Conservation (phyloP, 129 eudicot genomes). For the Cynara cardunculus region DNA sequence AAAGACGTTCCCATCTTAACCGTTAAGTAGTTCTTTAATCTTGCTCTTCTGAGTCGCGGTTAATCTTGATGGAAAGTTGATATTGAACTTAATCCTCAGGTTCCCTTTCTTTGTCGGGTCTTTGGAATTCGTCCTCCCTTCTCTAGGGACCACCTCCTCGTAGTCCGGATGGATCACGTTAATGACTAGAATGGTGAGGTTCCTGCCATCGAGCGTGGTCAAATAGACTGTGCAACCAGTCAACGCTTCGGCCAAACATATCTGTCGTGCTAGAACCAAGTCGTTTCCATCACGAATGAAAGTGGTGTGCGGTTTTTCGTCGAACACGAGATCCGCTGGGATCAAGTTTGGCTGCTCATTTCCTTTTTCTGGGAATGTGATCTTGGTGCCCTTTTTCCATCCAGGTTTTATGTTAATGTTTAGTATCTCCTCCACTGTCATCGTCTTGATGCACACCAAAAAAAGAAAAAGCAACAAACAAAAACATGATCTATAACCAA, state of each 20-base stretch:
- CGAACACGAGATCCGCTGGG: conserved; percentile 45
- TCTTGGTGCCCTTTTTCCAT: conserved; percentile 58
- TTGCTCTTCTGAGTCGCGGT: conserved; percentile 20
- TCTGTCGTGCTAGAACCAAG: conserved; percentile 19
- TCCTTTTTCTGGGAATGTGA: conserved; percentile 57
- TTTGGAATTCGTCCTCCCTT: conserved; percentile 37
- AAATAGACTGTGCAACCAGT: conserved; percentile 26
- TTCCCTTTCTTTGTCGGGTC: conserved; percentile 34
- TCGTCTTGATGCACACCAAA: conserved; percentile 36
- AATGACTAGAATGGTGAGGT: conserved; percentile 18
- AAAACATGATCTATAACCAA: neutral
- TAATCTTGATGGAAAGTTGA: conserved; percentile 29
- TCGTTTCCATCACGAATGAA: conserved; percentile 47
- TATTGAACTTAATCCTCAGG: conserved; percentile 28
- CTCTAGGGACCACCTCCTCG: conserved; percentile 25
- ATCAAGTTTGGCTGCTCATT: conserved; percentile 41
- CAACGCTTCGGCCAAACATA: conserved; percentile 33
- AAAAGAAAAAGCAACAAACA: neutral
- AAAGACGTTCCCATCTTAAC: neutral
- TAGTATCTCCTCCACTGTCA: conserved; percentile 48
- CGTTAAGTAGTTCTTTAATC: conserved; percentile 27
- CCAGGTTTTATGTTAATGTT: conserved; percentile 58
- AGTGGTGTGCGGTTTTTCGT: conserved; percentile 47
- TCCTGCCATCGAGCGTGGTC: conserved; percentile 35
- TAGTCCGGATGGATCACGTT: conserved; percentile 23